These are phyloP conservation scores for Boeremia exigua DNA, from an alignment of 2,329 filamentous ascomycete genomes.

Conservation along the genomic window DNA sequence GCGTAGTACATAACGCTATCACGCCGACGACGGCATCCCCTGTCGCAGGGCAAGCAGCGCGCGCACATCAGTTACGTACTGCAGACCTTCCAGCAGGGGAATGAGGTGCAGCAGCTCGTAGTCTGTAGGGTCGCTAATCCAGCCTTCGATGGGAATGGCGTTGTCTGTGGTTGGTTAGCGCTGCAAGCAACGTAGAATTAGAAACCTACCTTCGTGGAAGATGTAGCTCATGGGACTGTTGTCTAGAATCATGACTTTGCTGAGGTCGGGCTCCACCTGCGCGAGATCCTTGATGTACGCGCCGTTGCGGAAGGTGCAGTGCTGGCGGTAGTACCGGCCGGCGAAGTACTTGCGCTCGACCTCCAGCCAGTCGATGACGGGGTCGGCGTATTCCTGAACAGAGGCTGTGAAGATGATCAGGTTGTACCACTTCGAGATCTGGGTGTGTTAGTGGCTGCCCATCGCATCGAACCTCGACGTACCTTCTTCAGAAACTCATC, in stretches of 20 bases:
- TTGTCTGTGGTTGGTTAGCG: conserved; percentile 70
- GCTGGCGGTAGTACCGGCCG: conserved; percentile 91
- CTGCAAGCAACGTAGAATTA: background rate
- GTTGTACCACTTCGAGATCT: conserved; percentile 98
- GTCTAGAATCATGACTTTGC: conserved; percentile 98
- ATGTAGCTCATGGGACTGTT: conserved; percentile 98
- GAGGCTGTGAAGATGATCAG: conserved; percentile 95
- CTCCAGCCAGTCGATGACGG: conserved; percentile 98
- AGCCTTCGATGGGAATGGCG: conserved; percentile 97
- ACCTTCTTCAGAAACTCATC: conserved; percentile 93
- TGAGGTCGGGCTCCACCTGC: conserved; percentile 93
- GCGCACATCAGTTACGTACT: conserved; percentile 95
- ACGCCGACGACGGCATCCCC: conserved; percentile 65
- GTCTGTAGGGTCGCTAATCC: conserved; percentile 98
- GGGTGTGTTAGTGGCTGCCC: conserved; percentile 26
- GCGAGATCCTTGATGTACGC: conserved; percentile 98
- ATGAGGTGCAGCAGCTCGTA: conserved; percentile 92
- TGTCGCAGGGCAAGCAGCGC: conserved; percentile 86
- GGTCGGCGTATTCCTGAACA: conserved; percentile 97
- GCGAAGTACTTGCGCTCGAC: conserved; percentile 96
- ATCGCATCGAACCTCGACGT: conserved; percentile 32
- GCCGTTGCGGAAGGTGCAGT: conserved; percentile 93
- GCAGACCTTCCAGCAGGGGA: conserved; percentile 88
- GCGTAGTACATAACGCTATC: conserved; percentile 14
- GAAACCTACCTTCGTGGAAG: conserved; percentile 86